Conservation (phyloP, 164 flowering plant genomes). For the Vitis labrusca region DNA sequence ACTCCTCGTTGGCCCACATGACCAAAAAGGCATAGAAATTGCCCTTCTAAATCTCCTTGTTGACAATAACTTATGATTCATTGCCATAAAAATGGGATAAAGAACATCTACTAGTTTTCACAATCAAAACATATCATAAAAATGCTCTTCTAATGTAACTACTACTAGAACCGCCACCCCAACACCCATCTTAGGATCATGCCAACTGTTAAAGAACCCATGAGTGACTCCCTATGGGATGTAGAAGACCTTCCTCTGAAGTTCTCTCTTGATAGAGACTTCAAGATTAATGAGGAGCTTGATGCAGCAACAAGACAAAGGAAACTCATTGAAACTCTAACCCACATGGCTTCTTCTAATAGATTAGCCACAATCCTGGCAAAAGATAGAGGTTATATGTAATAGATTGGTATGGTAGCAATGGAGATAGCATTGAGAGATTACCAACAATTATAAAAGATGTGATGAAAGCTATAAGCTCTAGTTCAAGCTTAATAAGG, state of each 20-base stretch:
- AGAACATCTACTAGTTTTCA: conserved; percentile 71
- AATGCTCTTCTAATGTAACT: conserved; percentile 38
- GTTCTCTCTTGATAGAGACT: conserved; percentile 65
- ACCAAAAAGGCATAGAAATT: conserved; percentile 62
- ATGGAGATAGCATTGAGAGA: conserved; percentile 29
- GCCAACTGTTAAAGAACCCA: conserved; percentile 59
- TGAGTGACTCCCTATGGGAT: conserved; percentile 73
- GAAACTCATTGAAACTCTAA: conserved; percentile 54
- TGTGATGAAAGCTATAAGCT: conserved; percentile 35
- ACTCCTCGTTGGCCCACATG: conserved; percentile 71
- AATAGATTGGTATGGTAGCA: conserved; percentile 51
- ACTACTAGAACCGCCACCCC: conserved; percentile 69
- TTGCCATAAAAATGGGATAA: conserved; percentile 64
- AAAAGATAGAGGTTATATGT: conserved; percentile 61
- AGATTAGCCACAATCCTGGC: conserved; percentile 47
- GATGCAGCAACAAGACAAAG: conserved; percentile 49
- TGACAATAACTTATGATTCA: conserved; percentile 60
- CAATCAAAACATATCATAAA: conserved; percentile 61
- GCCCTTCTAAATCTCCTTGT: conserved; percentile 80
- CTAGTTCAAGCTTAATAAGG: conserved; percentile 40
- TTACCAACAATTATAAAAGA: conserved; percentile 37
- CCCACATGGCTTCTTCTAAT: conserved; percentile 25
- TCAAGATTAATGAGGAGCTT: conserved; percentile 53
- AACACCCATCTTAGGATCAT: conserved; percentile 47
- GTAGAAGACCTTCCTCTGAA: conserved; percentile 72